A percentile compares a stretch with the other conserved stretches of the same genome.
Evolutionary conservation across 768 basidiomycete genomes (phyloP).

Genomic region (Kwoniella shandongensis): DNA sequence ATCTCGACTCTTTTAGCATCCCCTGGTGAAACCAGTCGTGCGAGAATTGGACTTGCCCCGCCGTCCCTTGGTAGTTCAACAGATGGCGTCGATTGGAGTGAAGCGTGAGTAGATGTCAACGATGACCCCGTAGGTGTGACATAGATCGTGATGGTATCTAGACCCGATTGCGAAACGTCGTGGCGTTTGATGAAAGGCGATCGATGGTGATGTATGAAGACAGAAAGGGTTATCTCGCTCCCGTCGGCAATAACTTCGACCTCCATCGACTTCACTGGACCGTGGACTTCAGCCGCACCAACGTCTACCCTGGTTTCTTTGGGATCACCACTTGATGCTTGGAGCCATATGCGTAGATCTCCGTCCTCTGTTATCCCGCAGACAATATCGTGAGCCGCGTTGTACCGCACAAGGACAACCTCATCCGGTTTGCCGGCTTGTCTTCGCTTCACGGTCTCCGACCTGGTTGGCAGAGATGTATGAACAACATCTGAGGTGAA

Average conservation of each 20-base stretch:
- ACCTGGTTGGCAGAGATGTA: slow-evolving; percentile 22
- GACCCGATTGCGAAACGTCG: slow-evolving; percentile 8
- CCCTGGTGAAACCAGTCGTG: no score
- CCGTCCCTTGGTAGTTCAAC: no score
- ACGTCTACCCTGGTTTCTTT: slow-evolving; percentile 36
- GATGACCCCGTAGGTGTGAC: slow-evolving; percentile 16
- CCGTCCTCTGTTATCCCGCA: slow-evolving; percentile 44
- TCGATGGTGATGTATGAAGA: slow-evolving; percentile 25
- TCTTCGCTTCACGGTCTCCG: slow-evolving; percentile 32
- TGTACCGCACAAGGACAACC: slow-evolving; percentile 36
- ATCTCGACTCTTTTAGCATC: no score
- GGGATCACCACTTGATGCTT: background rate
- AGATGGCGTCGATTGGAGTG: slow-evolving; percentile 14
- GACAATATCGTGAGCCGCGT: slow-evolving; percentile 22
- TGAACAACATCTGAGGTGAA: slow-evolving; percentile 22
- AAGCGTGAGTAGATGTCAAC: slow-evolving; percentile 15
- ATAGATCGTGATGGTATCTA: background rate
- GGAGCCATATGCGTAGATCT: slow-evolving; percentile 41
- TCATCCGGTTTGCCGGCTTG: slow-evolving; percentile 30
- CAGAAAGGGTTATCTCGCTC: background rate
- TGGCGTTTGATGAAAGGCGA: slow-evolving; percentile 21
- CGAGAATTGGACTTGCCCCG: no score
- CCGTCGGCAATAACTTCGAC: slow-evolving; percentile 11
- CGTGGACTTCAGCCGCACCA: slow-evolving; percentile 24
- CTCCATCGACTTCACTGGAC: slow-evolving; percentile 24